Percentiles rank a stretch among this genome's conserved stretches.
phyloP scores from a whole-genome alignment of 2,329 filamentous ascomycete genomes.

The Trematosphaeria pertusa region DNA sequence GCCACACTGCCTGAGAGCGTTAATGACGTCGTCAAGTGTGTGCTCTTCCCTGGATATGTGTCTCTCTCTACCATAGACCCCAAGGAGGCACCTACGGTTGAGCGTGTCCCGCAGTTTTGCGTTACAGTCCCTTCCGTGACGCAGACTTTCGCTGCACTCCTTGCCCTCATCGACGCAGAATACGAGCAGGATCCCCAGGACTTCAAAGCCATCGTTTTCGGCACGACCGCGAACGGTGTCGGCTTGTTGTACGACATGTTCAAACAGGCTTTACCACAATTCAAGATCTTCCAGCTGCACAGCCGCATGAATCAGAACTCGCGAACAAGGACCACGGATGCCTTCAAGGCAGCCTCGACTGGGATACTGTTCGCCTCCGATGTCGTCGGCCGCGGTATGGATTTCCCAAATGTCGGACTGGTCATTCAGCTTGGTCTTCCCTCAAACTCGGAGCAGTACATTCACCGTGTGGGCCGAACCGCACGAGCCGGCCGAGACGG shows the following conservation, averaged over 20 bases:
- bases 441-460: conserved; percentile 56
- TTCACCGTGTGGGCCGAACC: conserved; percentile 52
- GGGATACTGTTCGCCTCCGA: conserved; percentile 61
- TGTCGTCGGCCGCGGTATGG: conserved; percentile 58
- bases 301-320: conserved; percentile 52
- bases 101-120: conserved; percentile 58
- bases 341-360: conserved; percentile 53
- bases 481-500: conserved; percentile 56
- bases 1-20: conserved; percentile 55
- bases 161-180: conserved; percentile 55
- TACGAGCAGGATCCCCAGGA: conserved; percentile 45
- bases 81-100: conserved; percentile 55
- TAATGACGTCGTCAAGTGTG: conserved; percentile 52
- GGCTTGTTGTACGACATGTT: conserved; percentile 52
- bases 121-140: conserved; percentile 52
- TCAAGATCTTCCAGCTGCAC: conserved; percentile 52
- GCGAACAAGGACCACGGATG: conserved; percentile 52
- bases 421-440: conserved; percentile 60
- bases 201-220: conserved; percentile 57
- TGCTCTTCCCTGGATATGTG: conserved; percentile 52
- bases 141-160: conserved; percentile 55
- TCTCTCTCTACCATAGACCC: conserved; percentile 54
- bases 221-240: conserved; percentile 55
- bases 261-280: conserved; percentile 38
- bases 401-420: conserved; percentile 58